Conservation (phyloP, 257 asterid species). For the Solanum appendiculatum region DNA sequence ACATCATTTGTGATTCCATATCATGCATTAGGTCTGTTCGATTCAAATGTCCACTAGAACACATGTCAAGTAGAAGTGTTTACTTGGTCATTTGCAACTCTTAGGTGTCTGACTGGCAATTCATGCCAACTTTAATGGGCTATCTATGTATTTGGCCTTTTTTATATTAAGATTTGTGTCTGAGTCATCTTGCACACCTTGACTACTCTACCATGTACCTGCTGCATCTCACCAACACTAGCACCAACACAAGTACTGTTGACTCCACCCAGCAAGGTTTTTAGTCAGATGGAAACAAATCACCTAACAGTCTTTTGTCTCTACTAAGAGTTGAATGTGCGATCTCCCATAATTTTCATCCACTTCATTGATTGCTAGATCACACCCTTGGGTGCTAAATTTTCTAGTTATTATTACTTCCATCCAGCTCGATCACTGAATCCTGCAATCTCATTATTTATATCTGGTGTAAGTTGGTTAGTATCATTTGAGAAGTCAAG, state of each 20-base stretch:
- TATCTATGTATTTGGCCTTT: background rate
- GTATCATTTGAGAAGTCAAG: background rate
- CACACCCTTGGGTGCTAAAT: background rate
- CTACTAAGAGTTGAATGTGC: background rate
- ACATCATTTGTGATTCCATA: background rate
- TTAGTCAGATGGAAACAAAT: background rate
- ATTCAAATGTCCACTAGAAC: background rate
- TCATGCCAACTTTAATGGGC: background rate
- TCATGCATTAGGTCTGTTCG: background rate
- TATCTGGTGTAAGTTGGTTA: background rate
- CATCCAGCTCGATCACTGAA: background rate
- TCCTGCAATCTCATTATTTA: background rate
- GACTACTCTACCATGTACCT: background rate
- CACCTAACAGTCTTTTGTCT: background rate
- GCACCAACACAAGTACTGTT: background rate
- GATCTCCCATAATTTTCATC: background rate
- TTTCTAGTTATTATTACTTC: background rate
- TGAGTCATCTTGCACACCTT: background rate
- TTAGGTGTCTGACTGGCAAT: background rate
- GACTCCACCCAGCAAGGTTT: background rate
- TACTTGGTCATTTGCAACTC: background rate
- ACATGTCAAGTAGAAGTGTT: background rate
- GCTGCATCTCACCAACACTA: background rate
- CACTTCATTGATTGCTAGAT: background rate
- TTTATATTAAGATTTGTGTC: background rate